phyloP scores from a whole-genome alignment of 805 yeast species.

The Cephaloascus fragrans region DNA sequence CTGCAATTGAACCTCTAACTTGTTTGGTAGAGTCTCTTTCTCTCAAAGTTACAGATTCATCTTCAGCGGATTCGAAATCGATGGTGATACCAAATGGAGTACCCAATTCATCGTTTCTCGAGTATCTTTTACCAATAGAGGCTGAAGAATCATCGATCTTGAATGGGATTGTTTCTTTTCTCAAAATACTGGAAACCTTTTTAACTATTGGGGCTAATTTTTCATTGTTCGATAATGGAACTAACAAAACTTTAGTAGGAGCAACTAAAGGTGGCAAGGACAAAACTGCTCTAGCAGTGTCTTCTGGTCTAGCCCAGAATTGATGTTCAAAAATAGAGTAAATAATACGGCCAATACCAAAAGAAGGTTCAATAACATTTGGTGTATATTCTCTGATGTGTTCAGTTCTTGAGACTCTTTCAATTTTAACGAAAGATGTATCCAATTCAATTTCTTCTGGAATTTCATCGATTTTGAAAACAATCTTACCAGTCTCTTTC shows the following conservation, averaged over 20 bases:
- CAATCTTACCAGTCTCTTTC: slow-evolving; percentile 48
- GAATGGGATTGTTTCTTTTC: slow-evolving; percentile 79
- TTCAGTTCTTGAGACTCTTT: slow-evolving; percentile 70
- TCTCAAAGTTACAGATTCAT: slow-evolving; percentile 84
- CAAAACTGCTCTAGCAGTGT: slow-evolving; percentile 73
- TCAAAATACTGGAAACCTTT: slow-evolving; percentile 60
- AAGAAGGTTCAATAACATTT: slow-evolving; percentile 97
- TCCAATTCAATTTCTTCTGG: slow-evolving; percentile 64
- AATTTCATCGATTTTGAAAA: slow-evolving; percentile 57
- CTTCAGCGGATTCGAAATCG: slow-evolving; percentile 87
- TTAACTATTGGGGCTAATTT: slow-evolving; percentile 69
- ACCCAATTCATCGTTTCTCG: slow-evolving; percentile 97
- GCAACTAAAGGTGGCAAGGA: slow-evolving; percentile 94
- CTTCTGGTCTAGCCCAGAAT: slow-evolving; percentile 90
- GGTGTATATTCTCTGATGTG: slow-evolving; percentile 95
- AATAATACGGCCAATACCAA: slow-evolving; percentile 96
- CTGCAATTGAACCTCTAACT: slow-evolving; percentile 83
- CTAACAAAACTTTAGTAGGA: slow-evolving; percentile 93
- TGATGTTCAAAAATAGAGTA: slow-evolving; percentile 90
- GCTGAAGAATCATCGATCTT: slow-evolving; percentile 96
- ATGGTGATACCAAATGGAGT: slow-evolving; percentile 98
- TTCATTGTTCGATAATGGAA: slow-evolving; percentile 83
- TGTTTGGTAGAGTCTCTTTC: slow-evolving; percentile 96
- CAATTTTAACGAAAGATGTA: slow-evolving; percentile 61
- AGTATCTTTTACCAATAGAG: slow-evolving; percentile 94